Evolutionary conservation across 495 filamentous ascomycete species (phyloP), one percentile per base, ranked within the genome.

Genomic region (Annulohypoxylon nitens): DNA sequence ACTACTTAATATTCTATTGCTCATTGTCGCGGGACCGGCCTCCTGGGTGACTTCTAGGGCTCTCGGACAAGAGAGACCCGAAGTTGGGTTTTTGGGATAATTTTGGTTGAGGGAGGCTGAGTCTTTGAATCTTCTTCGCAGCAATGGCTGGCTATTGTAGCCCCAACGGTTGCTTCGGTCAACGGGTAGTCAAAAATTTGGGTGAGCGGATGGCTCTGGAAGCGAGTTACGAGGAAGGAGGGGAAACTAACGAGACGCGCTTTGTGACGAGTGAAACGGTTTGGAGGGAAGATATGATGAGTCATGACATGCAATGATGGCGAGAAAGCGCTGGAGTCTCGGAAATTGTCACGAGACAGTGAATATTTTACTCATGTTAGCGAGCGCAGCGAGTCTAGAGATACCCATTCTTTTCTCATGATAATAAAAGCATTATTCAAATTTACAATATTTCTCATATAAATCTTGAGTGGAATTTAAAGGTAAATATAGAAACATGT

Each of bases 381-480:
- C 71, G 48, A 69, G 73, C 64, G 57, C 47, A 39, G 63, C 74
- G 51, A 67, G 59, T 76, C 45, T 74, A 72, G 67, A 76, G 74
- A 78, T 78, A 78, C 76, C 76, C 61, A 65, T 73, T 71, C 39
- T 62, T 73, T 78, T 75, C 67, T 59, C 36, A 58, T 70, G 43
- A 64, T 70, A 63, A 70, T 68, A 55, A 76, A 73, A 67, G 57
- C 58, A 70, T 65, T 23, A 33, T 69, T 61, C 20, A 66, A 69
- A 55, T 9, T 55, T 34, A 53, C 26, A 34, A n/a, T 11, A 26
- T 34, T 12, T 30, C 47, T 45, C 14, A 43, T 2, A 1, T 2
- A 30, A 30, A 6, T 30, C 30, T 4, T 39, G 2, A 39, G 36
- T 39, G 9, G 12, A 9, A 39, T 39, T 39, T 39, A 11, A 12